phyloP scores from a whole-genome alignment of 2,329 filamentous ascomycete genomes.

The Neofusicoccum umdonicola region DNA sequence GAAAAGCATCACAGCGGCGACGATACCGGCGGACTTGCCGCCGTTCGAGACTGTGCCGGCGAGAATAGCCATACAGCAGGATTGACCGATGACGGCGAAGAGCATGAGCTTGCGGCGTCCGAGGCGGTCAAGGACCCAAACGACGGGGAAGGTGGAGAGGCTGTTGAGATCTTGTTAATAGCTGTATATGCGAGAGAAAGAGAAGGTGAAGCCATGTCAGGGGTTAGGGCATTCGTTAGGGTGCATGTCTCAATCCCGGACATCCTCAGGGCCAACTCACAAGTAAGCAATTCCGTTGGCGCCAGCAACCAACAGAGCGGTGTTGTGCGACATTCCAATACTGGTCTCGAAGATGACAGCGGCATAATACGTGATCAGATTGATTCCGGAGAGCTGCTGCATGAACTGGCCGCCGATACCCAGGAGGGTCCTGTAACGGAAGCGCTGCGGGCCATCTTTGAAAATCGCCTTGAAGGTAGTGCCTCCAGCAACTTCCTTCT shows the following conservation, averaged over 20 bases:
- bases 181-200: constrained; percentile 17
- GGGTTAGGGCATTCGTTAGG: no score
- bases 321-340: constrained; percentile 43
- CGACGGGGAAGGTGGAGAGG: constrained; percentile 35
- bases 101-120: constrained; percentile 30
- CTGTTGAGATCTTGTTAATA: background rate
- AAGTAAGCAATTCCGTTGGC: constrained; percentile 47
- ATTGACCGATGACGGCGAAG: constrained; percentile 29
- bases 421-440: constrained; percentile 37
- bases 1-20: constrained; percentile 47
- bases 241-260: background rate
- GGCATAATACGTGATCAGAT: constrained; percentile 47
- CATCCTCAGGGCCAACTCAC: constrained; percentile 18
- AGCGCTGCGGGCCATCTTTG: constrained; percentile 45
- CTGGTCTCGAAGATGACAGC: constrained; percentile 48
- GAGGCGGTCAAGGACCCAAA: constrained; percentile 38
- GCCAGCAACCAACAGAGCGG: constrained; percentile 33
- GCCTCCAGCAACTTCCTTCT: constrained; percentile 37
- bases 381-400: constrained; percentile 43
- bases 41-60: constrained; percentile 32
- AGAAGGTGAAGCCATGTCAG: no score
- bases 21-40: constrained; percentile 39
- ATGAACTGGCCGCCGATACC: constrained; percentile 48
- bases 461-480: constrained; percentile 38
- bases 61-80: constrained; percentile 46